These are phyloP conservation scores for Pseudogymnoascus sp. DNA, from an alignment of 2,329 filamentous ascomycete species.

Conservation along the genomic window DNA sequence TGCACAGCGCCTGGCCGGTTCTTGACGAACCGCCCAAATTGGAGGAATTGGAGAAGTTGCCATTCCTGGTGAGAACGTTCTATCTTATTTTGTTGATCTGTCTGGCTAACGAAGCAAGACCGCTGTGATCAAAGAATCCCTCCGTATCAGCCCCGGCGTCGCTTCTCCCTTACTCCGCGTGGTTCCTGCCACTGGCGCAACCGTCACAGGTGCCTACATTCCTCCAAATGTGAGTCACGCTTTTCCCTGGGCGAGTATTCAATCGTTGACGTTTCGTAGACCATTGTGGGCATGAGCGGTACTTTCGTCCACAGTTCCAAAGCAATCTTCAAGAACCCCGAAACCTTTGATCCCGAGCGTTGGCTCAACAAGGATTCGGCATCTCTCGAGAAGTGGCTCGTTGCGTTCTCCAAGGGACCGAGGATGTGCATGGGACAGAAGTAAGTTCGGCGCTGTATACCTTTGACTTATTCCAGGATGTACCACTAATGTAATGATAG, in stretches of 20 bases:
- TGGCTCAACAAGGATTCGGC: conserved; percentile 19
- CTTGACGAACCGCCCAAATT: conserved; percentile 28
- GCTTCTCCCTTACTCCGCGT: conserved; percentile 1
- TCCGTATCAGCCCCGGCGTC: background rate
- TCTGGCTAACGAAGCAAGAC: conserved; percentile 19
- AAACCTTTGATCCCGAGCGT: conserved; percentile 22
- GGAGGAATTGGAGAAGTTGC: conserved; percentile 34
- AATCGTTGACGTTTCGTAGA: background rate
- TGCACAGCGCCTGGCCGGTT: conserved; percentile 34
- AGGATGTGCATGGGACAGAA: conserved; percentile 34
- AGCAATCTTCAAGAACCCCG: conserved; percentile 21
- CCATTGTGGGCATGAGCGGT: conserved; percentile 19
- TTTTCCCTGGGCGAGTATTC: background rate
- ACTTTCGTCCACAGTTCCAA: conserved; percentile 23
- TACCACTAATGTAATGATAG: conserved; percentile 11
- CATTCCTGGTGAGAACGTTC: conserved; percentile 17
- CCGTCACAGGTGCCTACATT: conserved; percentile 5
- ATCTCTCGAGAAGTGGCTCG: conserved; percentile 28
- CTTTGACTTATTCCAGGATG: background rate
- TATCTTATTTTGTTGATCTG: conserved; percentile 27
- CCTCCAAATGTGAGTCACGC: background rate
- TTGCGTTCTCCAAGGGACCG: conserved; percentile 40
- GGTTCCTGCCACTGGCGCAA: conserved; percentile 12
- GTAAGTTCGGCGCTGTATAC: background rate
- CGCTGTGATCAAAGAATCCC: background rate